These are phyloP conservation scores for Microbotryum scabiosae DNA, from an alignment of 1,284 basidiomycete genomes.

Conservation along the genomic window DNA sequence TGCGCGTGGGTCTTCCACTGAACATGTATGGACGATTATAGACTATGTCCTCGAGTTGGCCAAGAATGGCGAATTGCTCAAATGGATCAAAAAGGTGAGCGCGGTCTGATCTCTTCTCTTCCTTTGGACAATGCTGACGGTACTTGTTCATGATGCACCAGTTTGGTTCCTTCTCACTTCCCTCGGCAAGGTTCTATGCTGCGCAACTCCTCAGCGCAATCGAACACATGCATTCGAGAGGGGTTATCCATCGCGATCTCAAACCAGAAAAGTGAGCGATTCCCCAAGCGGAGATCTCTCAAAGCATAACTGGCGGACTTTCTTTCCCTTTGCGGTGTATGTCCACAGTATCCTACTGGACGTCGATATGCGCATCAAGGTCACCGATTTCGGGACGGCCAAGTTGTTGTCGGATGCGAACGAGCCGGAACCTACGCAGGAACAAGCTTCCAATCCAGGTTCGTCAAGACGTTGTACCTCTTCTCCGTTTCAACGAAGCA, in stretches of 20 bases:
- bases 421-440: neutral
- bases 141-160: neutral
- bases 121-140: neutral
- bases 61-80: conserved; percentile 79
- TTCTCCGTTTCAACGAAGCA: too few species aligned
- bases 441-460: neutral
- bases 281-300: neutral
- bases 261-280: conserved; percentile 30
- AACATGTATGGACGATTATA: conserved; percentile 38
- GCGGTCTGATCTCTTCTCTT: neutral
- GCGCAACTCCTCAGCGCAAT: conserved; percentile 82
- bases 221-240: conserved; percentile 77
- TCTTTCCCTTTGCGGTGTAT: conserved; percentile 55
- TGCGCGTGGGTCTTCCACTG: neutral
- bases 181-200: conserved; percentile 68
- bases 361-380: conserved; percentile 73
- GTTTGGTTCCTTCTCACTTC: conserved; percentile 65
- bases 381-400: conserved; percentile 95
- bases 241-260: conserved; percentile 70
- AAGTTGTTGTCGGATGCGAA: conserved; percentile 50
- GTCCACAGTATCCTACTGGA: conserved; percentile 64
- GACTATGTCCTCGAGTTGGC: conserved; percentile 87
- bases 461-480: too few species aligned
- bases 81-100: conserved; percentile 53
- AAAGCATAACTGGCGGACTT: conserved; percentile 4